Percentiles rank a stretch among this genome's conserved stretches.
Evolutionary conservation across 2,329 filamentous ascomycete genomes (phyloP).

Genomic region (Colletotrichum paranaense): DNA sequence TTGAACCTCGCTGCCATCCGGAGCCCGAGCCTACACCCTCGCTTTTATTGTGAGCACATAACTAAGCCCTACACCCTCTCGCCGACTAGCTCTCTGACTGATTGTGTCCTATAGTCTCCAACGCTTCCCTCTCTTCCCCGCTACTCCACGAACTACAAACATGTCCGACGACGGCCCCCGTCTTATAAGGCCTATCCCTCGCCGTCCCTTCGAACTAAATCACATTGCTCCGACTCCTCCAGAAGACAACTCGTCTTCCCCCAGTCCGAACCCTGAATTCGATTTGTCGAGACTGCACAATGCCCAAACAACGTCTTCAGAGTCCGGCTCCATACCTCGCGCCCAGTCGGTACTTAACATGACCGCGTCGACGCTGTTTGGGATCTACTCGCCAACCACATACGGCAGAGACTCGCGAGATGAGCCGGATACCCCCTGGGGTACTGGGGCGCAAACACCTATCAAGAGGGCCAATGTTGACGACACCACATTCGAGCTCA

Average conservation of each 20-base stretch:
- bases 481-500: slow-evolving; percentile 56
- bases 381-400: slow-evolving; percentile 83
- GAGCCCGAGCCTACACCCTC: not conserved
- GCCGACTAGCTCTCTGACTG: not conserved
- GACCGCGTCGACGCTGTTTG: slow-evolving; percentile 88
- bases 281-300: slow-evolving; percentile 29
- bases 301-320: slow-evolving; percentile 42
- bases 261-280: slow-evolving; percentile 60
- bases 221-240: slow-evolving; percentile 59
- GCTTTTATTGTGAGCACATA: not conserved
- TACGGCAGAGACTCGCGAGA: slow-evolving; percentile 63
- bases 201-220: slow-evolving; percentile 75
- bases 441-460: slow-evolving; percentile 80
- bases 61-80: slow-evolving; percentile 1
- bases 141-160: slow-evolving; percentile 19
- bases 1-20: not conserved
- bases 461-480: slow-evolving; percentile 55
- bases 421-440: slow-evolving; percentile 79
- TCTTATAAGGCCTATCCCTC: slow-evolving; percentile 76
- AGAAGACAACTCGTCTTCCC: slow-evolving; percentile 46
- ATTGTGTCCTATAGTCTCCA: not conserved
- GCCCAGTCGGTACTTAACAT: slow-evolving; percentile 86
- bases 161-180: slow-evolving; percentile 61
- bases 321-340: slow-evolving; percentile 65
- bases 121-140: not conserved